Percentiles rank a stretch among this genome's conserved stretches.
Evolutionary conservation across 2,329 filamentous ascomycete genomes (phyloP).

Genomic region (Helicocarpus griseus): DNA sequence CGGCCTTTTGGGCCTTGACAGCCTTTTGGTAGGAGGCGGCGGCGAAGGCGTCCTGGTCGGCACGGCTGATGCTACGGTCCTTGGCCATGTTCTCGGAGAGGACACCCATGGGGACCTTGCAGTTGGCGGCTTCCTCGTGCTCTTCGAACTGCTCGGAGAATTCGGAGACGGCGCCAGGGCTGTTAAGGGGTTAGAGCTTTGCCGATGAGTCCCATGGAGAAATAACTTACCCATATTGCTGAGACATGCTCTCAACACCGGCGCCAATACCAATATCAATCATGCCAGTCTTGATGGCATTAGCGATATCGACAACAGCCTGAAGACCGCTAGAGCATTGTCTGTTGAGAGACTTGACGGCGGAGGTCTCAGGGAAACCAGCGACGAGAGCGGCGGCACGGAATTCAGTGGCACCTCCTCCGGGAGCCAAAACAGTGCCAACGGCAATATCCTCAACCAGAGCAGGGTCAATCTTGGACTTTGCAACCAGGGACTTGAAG

Average conservation of each 20-base stretch:
- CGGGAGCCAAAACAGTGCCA: conserved; percentile 81
- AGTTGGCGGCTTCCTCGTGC: conserved; percentile 77
- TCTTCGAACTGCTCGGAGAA: conserved; percentile 83
- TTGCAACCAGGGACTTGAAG: conserved; percentile 69
- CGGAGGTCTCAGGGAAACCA: conserved; percentile 75
- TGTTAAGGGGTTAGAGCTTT: conserved; percentile 22
- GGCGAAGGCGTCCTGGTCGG: conserved; percentile 82
- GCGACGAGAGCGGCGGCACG: conserved; percentile 82
- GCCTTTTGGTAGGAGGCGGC: conserved; percentile 85
- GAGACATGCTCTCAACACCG: conserved; percentile 93
- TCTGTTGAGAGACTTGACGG: conserved; percentile 82
- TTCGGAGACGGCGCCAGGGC: conserved; percentile 75
- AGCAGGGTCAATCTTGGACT: conserved; percentile 77
- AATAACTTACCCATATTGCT: conserved; percentile 69
- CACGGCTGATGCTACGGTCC: conserved; percentile 62
- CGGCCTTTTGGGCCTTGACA: conserved; percentile 67
- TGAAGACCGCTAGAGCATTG: conserved; percentile 92
- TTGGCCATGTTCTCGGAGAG: conserved; percentile 93
- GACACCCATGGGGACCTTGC: conserved; percentile 94
- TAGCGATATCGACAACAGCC: conserved; percentile 86
- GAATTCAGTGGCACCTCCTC: conserved; percentile 94
- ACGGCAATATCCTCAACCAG: conserved; percentile 90
- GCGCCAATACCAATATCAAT: conserved; percentile 92
- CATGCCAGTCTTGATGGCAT: conserved; percentile 83
- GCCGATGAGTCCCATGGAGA: background rate